Evolutionary conservation across 192 early-diverging fungal species (phyloP), one percentile per base, ranked within the genome.

Genomic region (Cladochytrium replicatum): DNA sequence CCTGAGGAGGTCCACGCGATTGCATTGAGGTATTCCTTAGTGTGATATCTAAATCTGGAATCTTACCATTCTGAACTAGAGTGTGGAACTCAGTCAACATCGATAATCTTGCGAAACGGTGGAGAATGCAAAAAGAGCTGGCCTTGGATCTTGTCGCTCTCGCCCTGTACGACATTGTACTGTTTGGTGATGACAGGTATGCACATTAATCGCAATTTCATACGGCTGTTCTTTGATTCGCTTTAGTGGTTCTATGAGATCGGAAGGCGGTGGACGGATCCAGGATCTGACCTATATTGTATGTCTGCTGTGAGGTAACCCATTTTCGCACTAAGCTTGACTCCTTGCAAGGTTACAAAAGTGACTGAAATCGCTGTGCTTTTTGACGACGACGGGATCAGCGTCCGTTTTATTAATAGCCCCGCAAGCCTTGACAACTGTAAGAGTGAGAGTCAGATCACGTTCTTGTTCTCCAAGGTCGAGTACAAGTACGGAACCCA

Each of bases 311-410:
- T n/a, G n/a, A n/a, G n/a, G n/a, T n/a, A n/a, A n/a, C n/a, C n/a
- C n/a, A n/a, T n/a, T n/a, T n/a, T n/a, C n/a, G n/a, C n/a, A n/a
- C n/a, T n/a, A n/a, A n/a, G n/a, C n/a, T n/a, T n/a, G n/a, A n/a
- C n/a, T n/a, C n/a, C n/a, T n/a, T n/a, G n/a, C n/a, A n/a, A n/a
- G n/a, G n/a, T n/a, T n/a, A 19, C 38, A 25, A 49, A 45, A 26
- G 44, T 57, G 1, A 50, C 54, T n/a, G 54, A 63, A 31, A 56
- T 63, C 28, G 41, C 54, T 6, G 32, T 49, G 0, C 48, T 46
- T 2, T 55, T 57, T 43, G 60, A 63, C 26, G 50, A 63, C 30
- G 60, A 63, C 43, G 60, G 60, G 6, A 55, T 63, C 29, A 41
- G 29, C 13, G 54, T 63, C n/a, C 46, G 54, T 13, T 63, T 63